These are phyloP conservation scores for Thermothielavioides terrestris DNA, from an alignment of 495 filamentous ascomycete species.

Conservation along the genomic window DNA sequence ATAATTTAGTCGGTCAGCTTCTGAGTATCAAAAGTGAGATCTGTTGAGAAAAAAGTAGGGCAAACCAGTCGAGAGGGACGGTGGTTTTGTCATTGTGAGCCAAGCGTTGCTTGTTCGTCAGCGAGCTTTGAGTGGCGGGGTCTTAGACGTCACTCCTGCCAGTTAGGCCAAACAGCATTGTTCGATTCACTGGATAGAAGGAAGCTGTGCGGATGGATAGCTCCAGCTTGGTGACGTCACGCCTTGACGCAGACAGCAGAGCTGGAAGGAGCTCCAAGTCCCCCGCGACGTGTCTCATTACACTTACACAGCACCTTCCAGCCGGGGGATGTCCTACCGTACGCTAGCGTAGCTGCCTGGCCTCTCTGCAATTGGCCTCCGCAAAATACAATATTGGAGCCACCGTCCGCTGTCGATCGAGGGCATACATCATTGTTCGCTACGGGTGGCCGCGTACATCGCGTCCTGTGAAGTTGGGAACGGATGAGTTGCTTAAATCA, in stretches of 20 bases:
- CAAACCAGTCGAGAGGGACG: background rate
- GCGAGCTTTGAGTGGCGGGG: conserved; percentile 1
- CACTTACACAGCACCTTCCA: too few species aligned
- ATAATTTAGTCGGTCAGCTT: background rate
- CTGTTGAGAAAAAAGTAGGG: background rate
- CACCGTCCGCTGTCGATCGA: background rate
- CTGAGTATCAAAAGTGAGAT: conserved; percentile 8
- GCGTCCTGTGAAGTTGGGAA: too few species aligned
- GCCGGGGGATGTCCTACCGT: too few species aligned
- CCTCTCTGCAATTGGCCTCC: background rate
- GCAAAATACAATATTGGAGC: background rate
- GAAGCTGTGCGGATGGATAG: too few species aligned
- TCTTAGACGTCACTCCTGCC: conserved; percentile 24
- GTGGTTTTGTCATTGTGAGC: conserved; percentile 7
- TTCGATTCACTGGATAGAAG: too few species aligned
- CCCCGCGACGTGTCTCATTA: background rate
- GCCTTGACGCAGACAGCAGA: too few species aligned
- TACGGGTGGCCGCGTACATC: too few species aligned
- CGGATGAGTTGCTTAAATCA: too few species aligned
- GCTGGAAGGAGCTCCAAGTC: background rate
- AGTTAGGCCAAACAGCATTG: background rate
- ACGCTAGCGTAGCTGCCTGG: too few species aligned
- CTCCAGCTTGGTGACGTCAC: conserved; percentile 9
- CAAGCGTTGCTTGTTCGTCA: too few species aligned
- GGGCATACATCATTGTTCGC: conserved; percentile 1